Base-by-base conservation (phyloP, 2,329 filamentous ascomycete species). In the Colletotrichum sp. region DNA sequence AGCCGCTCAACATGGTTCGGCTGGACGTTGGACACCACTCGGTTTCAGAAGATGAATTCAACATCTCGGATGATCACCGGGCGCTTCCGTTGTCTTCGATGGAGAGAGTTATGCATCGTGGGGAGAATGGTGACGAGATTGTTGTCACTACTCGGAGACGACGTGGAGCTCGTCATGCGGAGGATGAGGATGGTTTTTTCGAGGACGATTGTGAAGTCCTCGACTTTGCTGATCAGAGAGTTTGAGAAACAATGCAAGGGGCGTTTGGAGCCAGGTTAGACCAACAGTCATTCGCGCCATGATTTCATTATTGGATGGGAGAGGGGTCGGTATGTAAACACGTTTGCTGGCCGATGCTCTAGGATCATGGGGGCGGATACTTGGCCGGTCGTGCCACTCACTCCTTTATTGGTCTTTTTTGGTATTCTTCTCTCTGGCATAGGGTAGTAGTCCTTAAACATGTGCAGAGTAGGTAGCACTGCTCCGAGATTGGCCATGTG, bases 181-280 rank as follows among this genome's bases (percentile, higher is more conserved):
- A 87, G 34, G 92, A 93, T 60, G 94, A 95, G 73, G 92, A 93
- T 71, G 94, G 94, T 4, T 98, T 98, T 84, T 98, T 98, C 80
- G 96, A 98, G 85, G 95, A 98, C 82, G 96, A 98, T 82, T 97
- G 95, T 79, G 95, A 98, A 83, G 94, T 98, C 73, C 90, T 98
- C 77, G 95, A 98, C 85, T 98, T 97, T 90, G 94, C 95, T 28
- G 91, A 92, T 80, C 91, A 93, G 84, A 87, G 91, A 82, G 91
- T 93, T 36, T 93, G 82, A 88, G 75, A 39, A 76, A 76, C 75
- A 75, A 78, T 78, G 70, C 74, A 72, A 68, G 55, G 71, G 74
- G 73, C 67, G 74, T 73, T 66, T 59, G 69, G 75, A 69, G 55
- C 74, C 66, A 67, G 76, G 48, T 71, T 75, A 67, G 69, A 70